Percentiles rank a stretch among this genome's conserved stretches.
Conservation (phyloP, 2,329 filamentous ascomycete genomes). For the Pyrenochaeta sp. region DNA sequence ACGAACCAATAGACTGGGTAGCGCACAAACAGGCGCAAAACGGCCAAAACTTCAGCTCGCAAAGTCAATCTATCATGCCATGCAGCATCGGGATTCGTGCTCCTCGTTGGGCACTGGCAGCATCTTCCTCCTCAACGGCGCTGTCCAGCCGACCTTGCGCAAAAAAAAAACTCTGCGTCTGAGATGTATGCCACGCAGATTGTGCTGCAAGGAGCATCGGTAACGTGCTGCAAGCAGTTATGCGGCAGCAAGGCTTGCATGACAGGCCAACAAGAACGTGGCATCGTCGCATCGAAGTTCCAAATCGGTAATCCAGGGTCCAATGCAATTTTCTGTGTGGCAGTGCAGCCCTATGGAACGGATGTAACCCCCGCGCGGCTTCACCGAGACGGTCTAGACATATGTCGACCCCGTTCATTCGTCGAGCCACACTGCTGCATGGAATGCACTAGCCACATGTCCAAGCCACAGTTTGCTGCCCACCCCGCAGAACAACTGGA, state of each 20-base stretch:
- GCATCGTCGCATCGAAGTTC: conserved; percentile 22
- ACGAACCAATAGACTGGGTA: conserved; percentile 14
- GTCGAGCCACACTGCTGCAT: conserved; percentile 5
- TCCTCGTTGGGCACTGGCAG: conserved; percentile 7
- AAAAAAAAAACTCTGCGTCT: conserved; percentile 21
- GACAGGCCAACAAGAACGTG: conserved; percentile 15
- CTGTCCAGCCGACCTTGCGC: conserved; percentile 4
- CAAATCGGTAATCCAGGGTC: conserved; percentile 21
- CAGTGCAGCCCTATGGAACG: conserved; percentile 32
- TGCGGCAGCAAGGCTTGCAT: conserved; percentile 2
- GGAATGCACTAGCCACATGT: conserved; percentile 33
- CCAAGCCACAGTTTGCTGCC: conserved; percentile 17
- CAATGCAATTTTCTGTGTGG: conserved; percentile 14
- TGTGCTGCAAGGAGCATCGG: conserved; percentile 13
- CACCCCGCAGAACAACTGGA: too few relatives aligned
- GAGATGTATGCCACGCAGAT: conserved; percentile 4
- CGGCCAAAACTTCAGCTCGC: neutral
- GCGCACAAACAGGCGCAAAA: conserved; percentile 4
- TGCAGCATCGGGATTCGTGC: conserved; percentile 11
- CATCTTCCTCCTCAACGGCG: neutral
- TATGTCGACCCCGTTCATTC: conserved; percentile 10
- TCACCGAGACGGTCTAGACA: conserved; percentile 22
- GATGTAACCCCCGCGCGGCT: conserved; percentile 19
- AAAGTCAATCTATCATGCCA: conserved; percentile 13
- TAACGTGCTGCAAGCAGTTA: conserved; percentile 15